These are phyloP conservation scores for Teunomyces kruisii DNA, from an alignment of 805 yeast genomes.

Conservation along the genomic window DNA sequence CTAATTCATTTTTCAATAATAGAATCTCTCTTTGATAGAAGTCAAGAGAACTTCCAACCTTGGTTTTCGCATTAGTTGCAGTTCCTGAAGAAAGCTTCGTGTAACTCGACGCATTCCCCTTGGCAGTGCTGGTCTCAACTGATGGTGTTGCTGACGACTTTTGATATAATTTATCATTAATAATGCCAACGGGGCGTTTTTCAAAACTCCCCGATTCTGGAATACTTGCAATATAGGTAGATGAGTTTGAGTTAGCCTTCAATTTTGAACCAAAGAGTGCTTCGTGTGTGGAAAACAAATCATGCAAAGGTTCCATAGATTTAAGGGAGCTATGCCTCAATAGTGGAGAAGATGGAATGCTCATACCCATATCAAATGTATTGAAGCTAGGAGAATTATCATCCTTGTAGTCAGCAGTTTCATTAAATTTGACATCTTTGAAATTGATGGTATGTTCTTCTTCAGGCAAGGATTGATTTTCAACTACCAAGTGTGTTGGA, in stretches of 20 bases:
- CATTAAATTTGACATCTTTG: constrained; percentile 24
- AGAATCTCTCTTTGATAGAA: constrained; percentile 60
- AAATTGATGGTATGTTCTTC: constrained; percentile 13
- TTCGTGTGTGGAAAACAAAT: constrained; percentile 33
- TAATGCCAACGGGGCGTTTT: constrained; percentile 4
- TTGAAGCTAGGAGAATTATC: not conserved
- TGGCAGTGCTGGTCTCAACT: constrained; percentile 19
- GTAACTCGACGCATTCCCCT: not conserved
- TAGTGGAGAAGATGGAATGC: constrained; percentile 1
- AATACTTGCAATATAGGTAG: constrained; percentile 2
- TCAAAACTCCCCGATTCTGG: not conserved
- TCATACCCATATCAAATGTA: not conserved
- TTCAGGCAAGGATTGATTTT: constrained; percentile 4
- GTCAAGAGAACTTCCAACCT: constrained; percentile 28
- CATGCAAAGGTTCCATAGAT: constrained; percentile 10
- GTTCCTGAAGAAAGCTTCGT: not conserved
- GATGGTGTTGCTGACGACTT: constrained; percentile 22
- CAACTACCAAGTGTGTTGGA: constrained; percentile 25
- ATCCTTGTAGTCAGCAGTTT: constrained; percentile 2
- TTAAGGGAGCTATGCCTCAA: not conserved
- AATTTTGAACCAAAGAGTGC: constrained; percentile 24
- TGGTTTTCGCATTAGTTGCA: constrained; percentile 9
- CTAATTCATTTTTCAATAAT: constrained; percentile 58
- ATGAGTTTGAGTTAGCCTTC: not conserved
- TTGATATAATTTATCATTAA: constrained; percentile 13